Evolutionary conservation across 805 yeast species (phyloP).

Genomic region (Saccharomycopsis vini): DNA sequence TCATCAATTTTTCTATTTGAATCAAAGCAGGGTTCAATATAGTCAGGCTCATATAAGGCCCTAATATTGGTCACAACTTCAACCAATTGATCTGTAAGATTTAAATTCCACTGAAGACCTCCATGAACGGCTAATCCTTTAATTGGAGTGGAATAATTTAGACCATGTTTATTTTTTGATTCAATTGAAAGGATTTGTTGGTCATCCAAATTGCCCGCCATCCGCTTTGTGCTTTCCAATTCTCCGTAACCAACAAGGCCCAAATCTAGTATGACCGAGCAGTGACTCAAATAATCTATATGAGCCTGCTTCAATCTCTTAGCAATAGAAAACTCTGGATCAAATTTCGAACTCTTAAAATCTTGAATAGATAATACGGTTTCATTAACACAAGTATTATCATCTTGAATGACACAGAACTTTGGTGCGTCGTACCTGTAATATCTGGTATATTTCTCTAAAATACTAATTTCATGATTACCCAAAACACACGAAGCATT

Average conservation of each 20-base stretch:
- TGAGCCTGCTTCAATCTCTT: slow-evolving; percentile 45
- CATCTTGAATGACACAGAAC: slow-evolving; percentile 30
- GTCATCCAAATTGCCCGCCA: neutral
- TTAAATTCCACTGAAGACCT: slow-evolving; percentile 65
- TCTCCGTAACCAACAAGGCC: slow-evolving; percentile 38
- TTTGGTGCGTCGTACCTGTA: slow-evolving; percentile 39
- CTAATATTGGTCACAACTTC: slow-evolving; percentile 61
- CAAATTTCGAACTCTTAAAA: slow-evolving; percentile 5
- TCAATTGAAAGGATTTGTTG: neutral
- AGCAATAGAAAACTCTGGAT: slow-evolving; percentile 17
- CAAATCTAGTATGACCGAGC: slow-evolving; percentile 54
- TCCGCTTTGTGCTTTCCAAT: neutral
- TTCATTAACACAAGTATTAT: slow-evolving; percentile 6
- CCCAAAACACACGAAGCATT: slow-evolving; percentile 73
- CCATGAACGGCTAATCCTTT: slow-evolving; percentile 68
- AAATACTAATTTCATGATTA: slow-evolving; percentile 73
- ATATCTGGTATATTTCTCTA: slow-evolving; percentile 54
- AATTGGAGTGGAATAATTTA: slow-evolving; percentile 15
- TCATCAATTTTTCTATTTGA: slow-evolving; percentile 19
- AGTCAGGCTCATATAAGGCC: slow-evolving; percentile 56
- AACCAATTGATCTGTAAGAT: slow-evolving; percentile 39
- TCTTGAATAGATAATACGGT: neutral
- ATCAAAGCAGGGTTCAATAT: slow-evolving; percentile 30
- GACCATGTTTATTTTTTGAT: slow-evolving; percentile 21
- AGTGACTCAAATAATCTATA: slow-evolving; percentile 46